Conservation (phyloP, 2,329 filamentous ascomycete genomes). For the Neonectria ditissima region DNA sequence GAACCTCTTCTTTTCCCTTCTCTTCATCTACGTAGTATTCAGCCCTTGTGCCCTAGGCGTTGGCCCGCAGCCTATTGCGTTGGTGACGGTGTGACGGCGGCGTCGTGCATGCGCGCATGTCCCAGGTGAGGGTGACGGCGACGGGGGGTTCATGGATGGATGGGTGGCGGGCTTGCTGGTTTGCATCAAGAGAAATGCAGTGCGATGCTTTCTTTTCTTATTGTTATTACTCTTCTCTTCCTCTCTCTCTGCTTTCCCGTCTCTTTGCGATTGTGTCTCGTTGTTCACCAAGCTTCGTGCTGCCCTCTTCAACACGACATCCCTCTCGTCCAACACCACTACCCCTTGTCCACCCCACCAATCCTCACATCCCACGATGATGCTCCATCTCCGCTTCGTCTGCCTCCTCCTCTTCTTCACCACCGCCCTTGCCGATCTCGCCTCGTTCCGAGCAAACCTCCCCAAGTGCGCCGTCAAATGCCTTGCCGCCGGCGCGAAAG, state of each 20-base stretch:
- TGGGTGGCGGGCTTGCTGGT: constrained; percentile 1
- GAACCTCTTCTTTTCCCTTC: background rate
- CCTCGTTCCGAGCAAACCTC: constrained; percentile 41
- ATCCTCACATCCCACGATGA: constrained; percentile 10
- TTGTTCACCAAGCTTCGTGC: constrained; percentile 3
- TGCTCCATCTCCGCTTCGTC: background rate
- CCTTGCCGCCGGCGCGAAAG: constrained; percentile 47
- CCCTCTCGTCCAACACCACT: background rate
- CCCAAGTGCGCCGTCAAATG: constrained; percentile 55
- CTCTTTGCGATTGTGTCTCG: constrained; percentile 8
- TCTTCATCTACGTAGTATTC: too few relatives aligned
- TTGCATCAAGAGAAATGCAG: constrained; percentile 1
- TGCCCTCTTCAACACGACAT: background rate
- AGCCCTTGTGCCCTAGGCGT: background rate
- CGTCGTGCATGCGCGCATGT: background rate
- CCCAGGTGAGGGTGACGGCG: constrained; percentile 12
- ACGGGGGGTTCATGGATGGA: constrained; percentile 18
- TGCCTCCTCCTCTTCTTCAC: constrained; percentile 20
- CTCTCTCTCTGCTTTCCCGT: background rate
- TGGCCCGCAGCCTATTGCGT: constrained; percentile 4
- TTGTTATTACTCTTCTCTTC: background rate
- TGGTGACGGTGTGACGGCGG: background rate
- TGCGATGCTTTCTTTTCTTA: background rate
- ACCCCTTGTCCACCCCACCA: background rate
- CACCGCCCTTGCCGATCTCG: constrained; percentile 31